Evolutionary conservation across 1,139 yeast genomes (phyloP).

Genomic region (Geotrichum australiense): DNA sequence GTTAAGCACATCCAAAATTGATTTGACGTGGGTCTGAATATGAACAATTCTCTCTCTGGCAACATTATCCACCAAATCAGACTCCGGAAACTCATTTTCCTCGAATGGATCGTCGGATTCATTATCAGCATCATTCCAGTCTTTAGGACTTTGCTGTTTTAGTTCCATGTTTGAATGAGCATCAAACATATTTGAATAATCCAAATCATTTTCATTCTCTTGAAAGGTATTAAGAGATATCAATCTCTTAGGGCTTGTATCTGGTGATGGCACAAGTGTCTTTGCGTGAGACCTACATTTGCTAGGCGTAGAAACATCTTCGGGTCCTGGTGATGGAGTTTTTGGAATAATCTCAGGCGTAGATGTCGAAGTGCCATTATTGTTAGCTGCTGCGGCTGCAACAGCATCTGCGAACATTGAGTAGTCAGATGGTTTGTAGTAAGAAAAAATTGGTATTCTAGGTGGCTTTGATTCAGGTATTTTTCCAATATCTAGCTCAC

Average conservation of each 20-base stretch:
- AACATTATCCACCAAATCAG: slow-evolving; percentile 23
- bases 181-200: slow-evolving; percentile 21
- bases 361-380: background rate
- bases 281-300: background rate
- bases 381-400: background rate
- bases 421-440: slow-evolving; percentile 10
- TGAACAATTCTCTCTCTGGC: slow-evolving; percentile 26
- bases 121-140: slow-evolving; percentile 17
- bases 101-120: slow-evolving; percentile 30
- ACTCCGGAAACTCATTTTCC: slow-evolving; percentile 23
- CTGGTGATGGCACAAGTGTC: background rate
- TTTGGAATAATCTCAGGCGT: background rate
- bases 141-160: background rate
- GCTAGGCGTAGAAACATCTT: background rate
- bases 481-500: slow-evolving; percentile 25
- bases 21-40: slow-evolving; percentile 21
- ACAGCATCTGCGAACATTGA: slow-evolving; percentile 3
- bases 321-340: slow-evolving; percentile 7
- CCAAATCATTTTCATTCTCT: slow-evolving; percentile 24
- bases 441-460: slow-evolving; percentile 7
- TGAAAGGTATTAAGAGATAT: slow-evolving; percentile 11
- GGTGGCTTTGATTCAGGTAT: slow-evolving; percentile 13
- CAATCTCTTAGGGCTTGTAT: slow-evolving; percentile 5
- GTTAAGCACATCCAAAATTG: slow-evolving; percentile 21
- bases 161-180: slow-evolving; percentile 4